Conservation (phyloP, 202 grass and related monocot genomes). For the Tripidium arundinaceum region DNA sequence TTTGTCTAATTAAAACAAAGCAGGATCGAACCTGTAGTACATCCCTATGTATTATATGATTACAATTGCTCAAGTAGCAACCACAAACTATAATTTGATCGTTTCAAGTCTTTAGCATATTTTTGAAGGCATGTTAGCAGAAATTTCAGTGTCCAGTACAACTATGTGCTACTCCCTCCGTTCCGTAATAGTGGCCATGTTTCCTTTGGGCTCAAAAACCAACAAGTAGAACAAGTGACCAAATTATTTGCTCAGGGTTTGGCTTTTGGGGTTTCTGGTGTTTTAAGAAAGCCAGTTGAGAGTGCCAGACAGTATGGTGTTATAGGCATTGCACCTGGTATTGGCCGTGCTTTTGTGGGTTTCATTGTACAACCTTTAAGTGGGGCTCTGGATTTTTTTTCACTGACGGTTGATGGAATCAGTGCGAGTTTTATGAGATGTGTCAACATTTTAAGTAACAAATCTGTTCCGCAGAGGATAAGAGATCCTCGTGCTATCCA, state of each 20-base stretch:
- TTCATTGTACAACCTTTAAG: slow-evolving; percentile 97
- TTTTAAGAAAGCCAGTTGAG: slow-evolving; percentile 93
- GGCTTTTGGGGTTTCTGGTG: slow-evolving; percentile 96
- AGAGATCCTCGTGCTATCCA: slow-evolving; percentile 84
- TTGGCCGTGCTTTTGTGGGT: slow-evolving; percentile 89
- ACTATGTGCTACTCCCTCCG: slow-evolving; percentile 1
- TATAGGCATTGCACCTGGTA: slow-evolving; percentile 88
- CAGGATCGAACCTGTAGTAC: neutral
- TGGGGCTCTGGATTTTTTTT: slow-evolving; percentile 87
- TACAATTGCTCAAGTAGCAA: neutral
- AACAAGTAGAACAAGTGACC: slow-evolving; percentile 55
- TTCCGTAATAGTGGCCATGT: neutral
- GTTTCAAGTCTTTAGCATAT: neutral
- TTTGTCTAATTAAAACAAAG: slow-evolving; percentile 7
- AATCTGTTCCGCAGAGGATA: slow-evolving; percentile 59
- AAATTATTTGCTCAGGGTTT: slow-evolving; percentile 96
- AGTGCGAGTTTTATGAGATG: slow-evolving; percentile 85
- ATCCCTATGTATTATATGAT: neutral
- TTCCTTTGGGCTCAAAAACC: neutral
- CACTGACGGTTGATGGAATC: slow-evolving; percentile 86
- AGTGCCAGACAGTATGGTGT: slow-evolving; percentile 81
- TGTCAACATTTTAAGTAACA: slow-evolving; percentile 89
- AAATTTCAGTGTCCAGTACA: neutral
- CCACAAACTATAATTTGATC: neutral
- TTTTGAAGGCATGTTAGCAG: neutral